These are phyloP conservation scores for Lyophyllum decastes DNA, from an alignment of 768 basidiomycete species.

Conservation along the genomic window DNA sequence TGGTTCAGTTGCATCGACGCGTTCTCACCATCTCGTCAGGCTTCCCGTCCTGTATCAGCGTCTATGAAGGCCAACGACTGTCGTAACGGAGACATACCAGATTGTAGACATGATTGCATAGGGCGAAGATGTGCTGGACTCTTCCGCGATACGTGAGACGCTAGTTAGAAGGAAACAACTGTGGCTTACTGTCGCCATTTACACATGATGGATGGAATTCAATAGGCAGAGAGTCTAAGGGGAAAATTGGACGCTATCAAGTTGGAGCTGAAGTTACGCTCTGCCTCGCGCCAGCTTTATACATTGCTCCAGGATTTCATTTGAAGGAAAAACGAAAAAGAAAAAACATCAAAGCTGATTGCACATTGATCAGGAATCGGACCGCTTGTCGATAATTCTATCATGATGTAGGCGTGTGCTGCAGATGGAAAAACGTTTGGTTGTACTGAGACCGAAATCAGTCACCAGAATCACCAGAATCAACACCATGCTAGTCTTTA, in stretches of 20 bases:
- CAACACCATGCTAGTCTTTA: constrained; percentile 3
- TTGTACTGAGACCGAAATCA: constrained; percentile 18
- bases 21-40: constrained; percentile 58
- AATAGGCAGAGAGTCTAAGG: constrained; percentile 21
- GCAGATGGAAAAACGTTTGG: constrained; percentile 10
- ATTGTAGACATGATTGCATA: constrained; percentile 56
- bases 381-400: constrained; percentile 15
- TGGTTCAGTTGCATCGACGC: background rate
- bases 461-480: constrained; percentile 9
- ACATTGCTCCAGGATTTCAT: constrained; percentile 2
- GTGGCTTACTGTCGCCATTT: constrained; percentile 64
- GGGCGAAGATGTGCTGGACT: constrained; percentile 62
- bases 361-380: constrained; percentile 18
- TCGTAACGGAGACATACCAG: constrained; percentile 40
- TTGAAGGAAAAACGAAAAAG: constrained; percentile 13
- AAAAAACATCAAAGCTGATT: constrained; percentile 11
- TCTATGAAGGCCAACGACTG: background rate
- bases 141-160: constrained; percentile 36
- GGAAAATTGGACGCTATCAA: constrained; percentile 4
- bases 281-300: constrained; percentile 13
- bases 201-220: constrained; percentile 53
- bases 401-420: constrained; percentile 19
- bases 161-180: constrained; percentile 13
- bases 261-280: constrained; percentile 8
- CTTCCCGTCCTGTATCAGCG: constrained; percentile 32